Base-by-base conservation (phyloP, 768 basidiomycete genomes). In the Mycena metata region DNA sequence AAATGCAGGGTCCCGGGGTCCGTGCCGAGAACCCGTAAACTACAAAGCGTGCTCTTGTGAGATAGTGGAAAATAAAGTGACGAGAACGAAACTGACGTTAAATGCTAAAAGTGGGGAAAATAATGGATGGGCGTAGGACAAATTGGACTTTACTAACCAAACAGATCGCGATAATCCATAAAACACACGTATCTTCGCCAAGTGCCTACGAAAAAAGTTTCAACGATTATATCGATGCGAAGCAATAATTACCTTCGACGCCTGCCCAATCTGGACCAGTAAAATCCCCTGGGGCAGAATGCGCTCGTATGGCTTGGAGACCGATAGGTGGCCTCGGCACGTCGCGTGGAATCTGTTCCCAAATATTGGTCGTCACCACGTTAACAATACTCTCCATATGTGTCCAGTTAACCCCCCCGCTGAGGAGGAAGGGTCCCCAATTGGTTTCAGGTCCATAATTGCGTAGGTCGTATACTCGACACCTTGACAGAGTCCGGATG, bases 161-260 rank as follows among this genome's bases (percentile, higher is more conserved):
- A 84, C n/a, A 86, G 69, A 73, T 86, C 82, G 26, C 83, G 84
- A 76, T 92, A 92, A 79, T 93, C 92, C 90, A 93, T 89, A 72
- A 91, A 93, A 67, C 87, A 92, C 21, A 93, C 88, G 67, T 89
- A 88, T 76, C 92, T 81, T 69, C 86, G 82, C 92, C 92, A 94
- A n/a, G 82, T 85, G 9, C 92, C 85, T 85, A 62, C 45, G 39
- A 19, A 13, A n/a, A 33, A 39, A 58, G 56, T 41, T 56, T 24
- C 8, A n/a, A 35, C 26, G 64, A 8, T 57, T 49, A 17, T 17
- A 39, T 39, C 39, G n/a, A n/a, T 33, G 26, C 17, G 1, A 11
- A 42, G 8, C 52, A 42, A 57, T 10, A 57, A 70, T 59, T 60
- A 83, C 84, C 92, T 76, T 90, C 88, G 3, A 93, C 85, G 13